phyloP scores from a whole-genome alignment of 768 basidiomycete species.

The Saitozyma podzolica region DNA sequence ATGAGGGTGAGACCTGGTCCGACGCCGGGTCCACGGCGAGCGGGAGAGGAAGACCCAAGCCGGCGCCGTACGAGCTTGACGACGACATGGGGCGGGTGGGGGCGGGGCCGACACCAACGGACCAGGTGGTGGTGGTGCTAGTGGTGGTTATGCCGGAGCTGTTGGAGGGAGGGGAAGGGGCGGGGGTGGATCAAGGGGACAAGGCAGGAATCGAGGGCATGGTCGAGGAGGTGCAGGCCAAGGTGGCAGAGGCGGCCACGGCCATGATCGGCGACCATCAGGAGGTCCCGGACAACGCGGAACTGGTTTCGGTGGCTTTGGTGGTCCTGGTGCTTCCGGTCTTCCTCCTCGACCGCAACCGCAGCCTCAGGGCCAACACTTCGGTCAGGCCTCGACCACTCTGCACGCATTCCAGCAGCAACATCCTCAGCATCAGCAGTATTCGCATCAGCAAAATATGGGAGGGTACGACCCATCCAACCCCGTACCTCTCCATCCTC shows the following conservation, averaged over 20 bases:
- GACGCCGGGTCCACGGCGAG: constrained; percentile 26
- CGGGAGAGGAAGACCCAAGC: constrained; percentile 28
- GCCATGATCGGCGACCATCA: constrained; percentile 7
- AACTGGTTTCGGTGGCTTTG: constrained; percentile 6
- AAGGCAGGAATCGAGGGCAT: constrained; percentile 12
- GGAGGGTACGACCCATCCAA: neutral
- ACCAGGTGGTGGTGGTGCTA: neutral
- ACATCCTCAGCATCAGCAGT: neutral
- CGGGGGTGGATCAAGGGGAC: constrained; percentile 6
- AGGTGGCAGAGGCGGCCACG: constrained; percentile 15
- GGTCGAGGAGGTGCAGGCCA: constrained; percentile 11
- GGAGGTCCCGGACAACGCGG: constrained; percentile 9
- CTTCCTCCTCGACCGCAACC: neutral
- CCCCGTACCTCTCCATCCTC: no score
- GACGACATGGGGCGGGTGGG: neutral
- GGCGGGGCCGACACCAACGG: neutral
- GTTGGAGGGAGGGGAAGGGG: constrained; percentile 2
- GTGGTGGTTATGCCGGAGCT: constrained; percentile 2
- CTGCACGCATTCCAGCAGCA: neutral
- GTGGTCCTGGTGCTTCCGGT: neutral
- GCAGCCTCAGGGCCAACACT: neutral
- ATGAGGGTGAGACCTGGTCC: constrained; percentile 15
- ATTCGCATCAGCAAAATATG: neutral
- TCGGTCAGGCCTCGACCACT: neutral
- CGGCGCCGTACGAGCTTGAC: constrained; percentile 41